Evolutionary conservation across 169 alveolate species (phyloP).

Genomic region (Cryptosporidium canis): DNA sequence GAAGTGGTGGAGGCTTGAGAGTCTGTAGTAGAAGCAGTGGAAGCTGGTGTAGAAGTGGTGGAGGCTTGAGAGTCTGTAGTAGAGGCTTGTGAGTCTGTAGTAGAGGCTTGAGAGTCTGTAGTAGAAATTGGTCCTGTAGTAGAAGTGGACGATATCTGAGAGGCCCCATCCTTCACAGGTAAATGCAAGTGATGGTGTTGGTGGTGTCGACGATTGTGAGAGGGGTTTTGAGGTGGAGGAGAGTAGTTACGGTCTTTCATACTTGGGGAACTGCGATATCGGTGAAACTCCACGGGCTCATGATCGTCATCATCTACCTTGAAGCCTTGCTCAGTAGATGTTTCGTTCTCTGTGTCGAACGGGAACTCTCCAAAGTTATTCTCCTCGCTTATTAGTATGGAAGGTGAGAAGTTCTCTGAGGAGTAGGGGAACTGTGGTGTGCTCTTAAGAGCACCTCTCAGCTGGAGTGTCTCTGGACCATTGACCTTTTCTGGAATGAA

Average conservation of each 20-base stretch:
- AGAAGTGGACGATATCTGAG: too few species aligned
- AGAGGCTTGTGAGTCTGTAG: not conserved
- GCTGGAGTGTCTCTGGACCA: not conserved
- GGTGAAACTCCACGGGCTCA: too few species aligned
- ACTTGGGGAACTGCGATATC: too few species aligned
- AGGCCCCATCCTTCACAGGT: not conserved
- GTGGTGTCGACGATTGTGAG: not conserved
- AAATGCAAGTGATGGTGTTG: not conserved
- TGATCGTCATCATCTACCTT: not conserved
- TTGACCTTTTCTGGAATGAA: not conserved
- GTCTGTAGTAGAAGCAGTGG: not conserved
- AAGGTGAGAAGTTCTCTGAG: not conserved
- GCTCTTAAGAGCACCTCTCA: not conserved
- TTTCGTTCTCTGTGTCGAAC: too few species aligned
- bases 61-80: not conserved
- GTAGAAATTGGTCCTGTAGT: not conserved
- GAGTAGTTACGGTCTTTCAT: too few species aligned
- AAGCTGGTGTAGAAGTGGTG: not conserved
- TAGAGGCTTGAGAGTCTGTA: not conserved
- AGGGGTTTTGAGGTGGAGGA: constrained; percentile 2
- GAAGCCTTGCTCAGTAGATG: not conserved
- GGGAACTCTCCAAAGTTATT: not conserved
- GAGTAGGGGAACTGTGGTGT: not conserved
- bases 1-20: not conserved
- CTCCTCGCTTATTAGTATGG: not conserved